Evolutionary conservation across 2,329 filamentous ascomycete genomes (phyloP).

Genomic region (Cordyceps militaris): DNA sequence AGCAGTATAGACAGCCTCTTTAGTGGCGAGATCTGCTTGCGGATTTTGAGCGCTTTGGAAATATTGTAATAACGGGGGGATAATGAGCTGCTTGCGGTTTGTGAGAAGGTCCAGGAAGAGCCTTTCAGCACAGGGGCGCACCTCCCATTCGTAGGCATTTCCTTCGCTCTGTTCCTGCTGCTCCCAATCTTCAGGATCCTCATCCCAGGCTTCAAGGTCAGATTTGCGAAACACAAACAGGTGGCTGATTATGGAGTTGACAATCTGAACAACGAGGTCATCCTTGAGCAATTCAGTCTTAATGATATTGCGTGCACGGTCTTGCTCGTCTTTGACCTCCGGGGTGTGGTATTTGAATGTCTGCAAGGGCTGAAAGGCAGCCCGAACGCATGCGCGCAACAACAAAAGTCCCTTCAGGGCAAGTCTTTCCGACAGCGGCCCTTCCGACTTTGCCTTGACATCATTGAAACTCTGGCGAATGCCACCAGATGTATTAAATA

Average conservation of each 20-base stretch:
- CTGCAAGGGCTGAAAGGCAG: conserved; percentile 73
- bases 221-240: conserved; percentile 81
- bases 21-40: conserved; percentile 64
- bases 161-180: conserved; percentile 77
- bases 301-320: conserved; percentile 59
- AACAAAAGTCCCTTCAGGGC: conserved; percentile 77
- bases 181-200: conserved; percentile 94
- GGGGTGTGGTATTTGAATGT: conserved; percentile 77
- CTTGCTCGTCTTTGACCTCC: conserved; percentile 69
- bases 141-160: conserved; percentile 85
- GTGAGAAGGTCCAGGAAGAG: conserved; percentile 87
- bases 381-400: conserved; percentile 73
- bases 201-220: conserved; percentile 87
- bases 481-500: conserved; percentile 57
- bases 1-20: conserved; percentile 91
- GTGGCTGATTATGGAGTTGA: conserved; percentile 76
- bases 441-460: conserved; percentile 46
- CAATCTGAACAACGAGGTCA: conserved; percentile 70
- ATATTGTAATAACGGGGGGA: conserved; percentile 72
- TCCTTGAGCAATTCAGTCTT: conserved; percentile 69
- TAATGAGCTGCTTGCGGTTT: conserved; percentile 76
- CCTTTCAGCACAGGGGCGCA: conserved; percentile 88
- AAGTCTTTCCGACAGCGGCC: conserved; percentile 67
- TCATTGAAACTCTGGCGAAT: conserved; percentile 37
- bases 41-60: conserved; percentile 70